Base-by-base conservation (phyloP, 164 flowering plant genomes). In the Berberis vulgaris region DNA sequence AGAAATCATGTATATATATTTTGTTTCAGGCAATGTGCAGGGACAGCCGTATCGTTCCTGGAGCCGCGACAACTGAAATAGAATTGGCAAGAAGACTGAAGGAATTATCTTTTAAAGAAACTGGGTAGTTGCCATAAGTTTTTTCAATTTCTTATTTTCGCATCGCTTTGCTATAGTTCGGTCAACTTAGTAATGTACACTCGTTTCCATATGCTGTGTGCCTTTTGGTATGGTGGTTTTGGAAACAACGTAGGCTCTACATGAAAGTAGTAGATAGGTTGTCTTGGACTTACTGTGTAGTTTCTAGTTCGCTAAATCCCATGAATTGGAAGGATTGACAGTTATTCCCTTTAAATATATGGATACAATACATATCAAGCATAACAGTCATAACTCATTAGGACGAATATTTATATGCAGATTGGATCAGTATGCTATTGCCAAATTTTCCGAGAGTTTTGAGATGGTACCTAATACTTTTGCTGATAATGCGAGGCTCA, bases 51-150 rank as follows among this genome's bases (percentile, higher is more conserved):
- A 83, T 74, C 38, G 82, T 94, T 43, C 96, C 97, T 64, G 98
- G 98, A 62, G 98, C 89, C 60, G 97, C 97, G 9, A 97, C 97
- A 59, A 87, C 98, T 47, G 97, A 94, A 79, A 94, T 89, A 78
- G 98, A 94, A 77, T 79, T 94, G 61, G 98, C 96, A 38, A 86
- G 77, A 71, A 83, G 79, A 73, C 57, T 94, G 69, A 89, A 87
- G 80, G 96, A 91, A 66, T 89, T 87, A 54, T 84, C 96, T 61
- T 82, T 80, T 61, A 87, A 78, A 72, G 96, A 94, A 76, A 94
- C 89, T 3, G 98, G 98, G 97, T 94, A 82, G 26, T 38, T 41
- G 26, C 26, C 26, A 26, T 26, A 26, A 26, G 26, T 26, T 26
- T 26, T 26, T 26, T 26, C 26, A 26, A 26, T 26, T 26, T 26